Percentiles rank a stretch among this genome's conserved stretches.
Evolutionary conservation across 805 yeast species (phyloP).

Genomic region (Pichia pseudocactophila): DNA sequence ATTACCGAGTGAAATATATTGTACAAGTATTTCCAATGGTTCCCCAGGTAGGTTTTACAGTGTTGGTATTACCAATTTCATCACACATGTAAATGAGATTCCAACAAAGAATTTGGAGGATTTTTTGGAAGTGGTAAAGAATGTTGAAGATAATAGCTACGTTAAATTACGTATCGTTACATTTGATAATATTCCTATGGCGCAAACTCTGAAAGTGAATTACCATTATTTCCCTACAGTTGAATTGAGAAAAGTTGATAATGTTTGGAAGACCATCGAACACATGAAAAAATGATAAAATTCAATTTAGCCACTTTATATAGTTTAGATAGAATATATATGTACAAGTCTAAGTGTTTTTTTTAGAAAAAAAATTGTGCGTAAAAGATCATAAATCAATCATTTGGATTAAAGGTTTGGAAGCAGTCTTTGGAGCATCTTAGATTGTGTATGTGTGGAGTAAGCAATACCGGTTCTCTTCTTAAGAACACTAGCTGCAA

Average conservation of each 20-base stretch:
- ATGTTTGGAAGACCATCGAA: slow-evolving; percentile 45
- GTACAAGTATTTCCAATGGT: slow-evolving; percentile 64
- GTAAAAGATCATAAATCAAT: background rate
- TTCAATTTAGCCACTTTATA: too few relatives aligned
- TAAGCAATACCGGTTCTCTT: slow-evolving; percentile 50
- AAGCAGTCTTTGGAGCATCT: slow-evolving; percentile 47
- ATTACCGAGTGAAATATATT: slow-evolving; percentile 78
- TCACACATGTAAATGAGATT: slow-evolving; percentile 78
- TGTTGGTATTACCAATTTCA: slow-evolving; percentile 69
- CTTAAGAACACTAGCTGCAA: slow-evolving; percentile 55
- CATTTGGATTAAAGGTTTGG: slow-evolving; percentile 30
- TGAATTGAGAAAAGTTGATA: slow-evolving; percentile 42
- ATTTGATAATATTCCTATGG: slow-evolving; percentile 80
- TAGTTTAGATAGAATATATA: background rate
- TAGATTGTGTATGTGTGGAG: slow-evolving; percentile 47
- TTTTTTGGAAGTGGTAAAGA: slow-evolving; percentile 56
- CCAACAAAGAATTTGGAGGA: slow-evolving; percentile 63
- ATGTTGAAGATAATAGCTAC: slow-evolving; percentile 71
- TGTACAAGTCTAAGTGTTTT: background rate
- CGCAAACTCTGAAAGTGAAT: slow-evolving; percentile 76
- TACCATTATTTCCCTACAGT: slow-evolving; percentile 81
- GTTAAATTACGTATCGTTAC: slow-evolving; percentile 74
- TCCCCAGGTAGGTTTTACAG: slow-evolving; percentile 84
- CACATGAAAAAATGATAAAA: too few relatives aligned
- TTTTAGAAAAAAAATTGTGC: too few relatives aligned